Evolutionary conservation across 2,329 filamentous ascomycete species (phyloP).

Genomic region (Penicillium vulpinum): DNA sequence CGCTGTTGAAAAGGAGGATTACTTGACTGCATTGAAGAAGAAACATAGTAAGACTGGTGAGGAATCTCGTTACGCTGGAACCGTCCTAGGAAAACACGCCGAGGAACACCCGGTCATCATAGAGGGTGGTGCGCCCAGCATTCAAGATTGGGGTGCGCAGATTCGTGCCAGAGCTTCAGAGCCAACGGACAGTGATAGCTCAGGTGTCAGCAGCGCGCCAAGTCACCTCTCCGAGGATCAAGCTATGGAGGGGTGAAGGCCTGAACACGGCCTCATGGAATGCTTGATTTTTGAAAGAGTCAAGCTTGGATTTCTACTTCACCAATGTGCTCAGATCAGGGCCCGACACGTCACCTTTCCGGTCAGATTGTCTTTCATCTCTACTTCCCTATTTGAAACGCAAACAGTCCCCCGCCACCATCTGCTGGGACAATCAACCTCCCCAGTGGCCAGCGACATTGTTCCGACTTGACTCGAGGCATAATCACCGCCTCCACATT

Average conservation of each 20-base stretch:
- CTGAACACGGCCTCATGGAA: not conserved
- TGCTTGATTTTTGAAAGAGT: not conserved
- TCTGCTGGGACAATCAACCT: not conserved
- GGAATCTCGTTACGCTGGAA: slow-evolving; percentile 81
- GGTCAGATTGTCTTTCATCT: not conserved
- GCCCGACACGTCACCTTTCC: not conserved
- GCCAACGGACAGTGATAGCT: slow-evolving; percentile 36
- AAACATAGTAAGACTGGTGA: slow-evolving; percentile 89
- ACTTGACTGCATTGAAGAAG: slow-evolving; percentile 77
- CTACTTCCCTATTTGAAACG: not conserved
- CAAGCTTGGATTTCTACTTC: not conserved
- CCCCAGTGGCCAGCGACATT: not conserved
- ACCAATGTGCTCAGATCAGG: not conserved
- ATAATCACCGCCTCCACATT: not conserved
- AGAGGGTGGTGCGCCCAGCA: slow-evolving; percentile 72
- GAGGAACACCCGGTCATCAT: slow-evolving; percentile 73
- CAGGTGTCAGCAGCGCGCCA: slow-evolving; percentile 42
- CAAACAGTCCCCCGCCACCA: not conserved
- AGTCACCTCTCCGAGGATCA: slow-evolving; percentile 42
- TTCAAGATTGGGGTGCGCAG: slow-evolving; percentile 63
- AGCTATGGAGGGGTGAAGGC: slow-evolving; percentile 37
- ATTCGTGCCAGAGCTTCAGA: slow-evolving; percentile 33
- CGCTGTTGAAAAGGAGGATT: slow-evolving; percentile 66
- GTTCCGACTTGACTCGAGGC: not conserved
- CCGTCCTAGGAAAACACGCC: slow-evolving; percentile 71